Conservation (phyloP, 2,329 filamentous ascomycete species). For the Talaromyces sp. region DNA sequence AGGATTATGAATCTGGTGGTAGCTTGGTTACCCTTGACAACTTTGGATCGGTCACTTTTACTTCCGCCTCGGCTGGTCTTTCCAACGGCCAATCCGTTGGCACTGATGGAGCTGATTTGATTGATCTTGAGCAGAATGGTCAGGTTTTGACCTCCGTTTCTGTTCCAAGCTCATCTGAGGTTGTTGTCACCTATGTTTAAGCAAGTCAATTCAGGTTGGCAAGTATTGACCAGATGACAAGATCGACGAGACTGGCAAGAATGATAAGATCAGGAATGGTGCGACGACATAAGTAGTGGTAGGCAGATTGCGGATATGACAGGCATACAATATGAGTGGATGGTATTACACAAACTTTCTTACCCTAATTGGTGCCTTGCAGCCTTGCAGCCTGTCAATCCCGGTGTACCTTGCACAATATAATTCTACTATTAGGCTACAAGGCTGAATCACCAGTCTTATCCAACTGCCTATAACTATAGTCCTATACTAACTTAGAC, state of each 20-base stretch:
- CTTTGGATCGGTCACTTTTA: conserved; percentile 48
- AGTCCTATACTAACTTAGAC: neutral
- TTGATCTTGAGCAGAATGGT: conserved; percentile 50
- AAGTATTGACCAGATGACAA: neutral
- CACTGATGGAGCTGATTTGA: conserved; percentile 42
- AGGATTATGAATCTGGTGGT: conserved; percentile 49
- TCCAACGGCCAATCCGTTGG: conserved; percentile 27
- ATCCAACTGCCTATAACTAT: neutral
- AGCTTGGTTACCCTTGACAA: conserved; percentile 48
- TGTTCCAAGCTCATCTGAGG: conserved; percentile 28
- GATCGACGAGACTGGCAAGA: no score
- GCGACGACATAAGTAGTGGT: neutral
- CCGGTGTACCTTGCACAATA: neutral
- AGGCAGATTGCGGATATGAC: neutral
- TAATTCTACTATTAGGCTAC: conserved; percentile 6
- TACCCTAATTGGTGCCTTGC: neutral
- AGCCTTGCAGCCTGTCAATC: neutral
- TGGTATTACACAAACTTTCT: neutral
- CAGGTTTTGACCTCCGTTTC: conserved; percentile 34
- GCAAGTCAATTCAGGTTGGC: neutral
- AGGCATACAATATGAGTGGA: neutral
- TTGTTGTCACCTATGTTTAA: conserved; percentile 29
- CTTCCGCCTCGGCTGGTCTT: conserved; percentile 32
- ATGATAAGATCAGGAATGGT: neutral
- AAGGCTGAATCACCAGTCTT: neutral